Percentiles rank a stretch among this genome's conserved stretches.
Evolutionary conservation across 208 protist genomes (phyloP).

Genomic region (Crithidia expoeki): DNA sequence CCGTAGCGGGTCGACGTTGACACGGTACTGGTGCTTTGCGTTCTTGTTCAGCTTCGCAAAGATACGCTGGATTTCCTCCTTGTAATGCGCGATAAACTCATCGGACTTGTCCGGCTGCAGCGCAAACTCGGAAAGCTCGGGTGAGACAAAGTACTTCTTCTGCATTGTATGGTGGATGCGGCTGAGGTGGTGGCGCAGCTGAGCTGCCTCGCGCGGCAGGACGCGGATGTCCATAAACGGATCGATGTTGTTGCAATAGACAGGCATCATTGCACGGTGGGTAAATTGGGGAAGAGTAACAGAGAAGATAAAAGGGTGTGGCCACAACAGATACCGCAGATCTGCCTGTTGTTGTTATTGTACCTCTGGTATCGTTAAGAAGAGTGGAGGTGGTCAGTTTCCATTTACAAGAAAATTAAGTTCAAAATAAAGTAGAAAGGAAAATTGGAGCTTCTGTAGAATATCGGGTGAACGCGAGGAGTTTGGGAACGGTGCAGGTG

Average conservation of each 20-base stretch:
- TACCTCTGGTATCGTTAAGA: too few species aligned
- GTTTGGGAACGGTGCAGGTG: too few species aligned
- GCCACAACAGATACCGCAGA: too few species aligned
- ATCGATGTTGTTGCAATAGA: conserved; percentile 41
- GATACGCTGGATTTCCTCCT: conserved; percentile 61
- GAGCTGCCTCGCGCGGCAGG: conserved; percentile 59
- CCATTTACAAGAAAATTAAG: too few species aligned
- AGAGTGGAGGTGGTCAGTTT: too few species aligned
- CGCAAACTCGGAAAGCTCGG: conserved; percentile 66
- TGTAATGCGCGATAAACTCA: conserved; percentile 75
- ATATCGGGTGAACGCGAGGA: too few species aligned
- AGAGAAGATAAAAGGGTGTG: conserved; percentile 15
- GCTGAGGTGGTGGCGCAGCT: conserved; percentile 64
- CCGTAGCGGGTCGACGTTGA: conserved; percentile 64
- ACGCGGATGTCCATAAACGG: conserved; percentile 76
- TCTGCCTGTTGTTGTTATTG: too few species aligned
- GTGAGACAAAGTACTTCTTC: conserved; percentile 62
- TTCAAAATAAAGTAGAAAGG: too few species aligned
- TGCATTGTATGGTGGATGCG: conserved; percentile 79
- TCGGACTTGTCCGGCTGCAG: conserved; percentile 63
- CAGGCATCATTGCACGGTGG: conserved; percentile 21
- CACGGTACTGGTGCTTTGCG: conserved; percentile 59
- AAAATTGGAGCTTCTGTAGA: too few species aligned
- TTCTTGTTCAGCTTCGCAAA: conserved; percentile 60
- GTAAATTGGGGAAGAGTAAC: background rate